Base-by-base conservation (phyloP, 2,329 filamentous ascomycete genomes). In the Fusarium paranaense region DNA sequence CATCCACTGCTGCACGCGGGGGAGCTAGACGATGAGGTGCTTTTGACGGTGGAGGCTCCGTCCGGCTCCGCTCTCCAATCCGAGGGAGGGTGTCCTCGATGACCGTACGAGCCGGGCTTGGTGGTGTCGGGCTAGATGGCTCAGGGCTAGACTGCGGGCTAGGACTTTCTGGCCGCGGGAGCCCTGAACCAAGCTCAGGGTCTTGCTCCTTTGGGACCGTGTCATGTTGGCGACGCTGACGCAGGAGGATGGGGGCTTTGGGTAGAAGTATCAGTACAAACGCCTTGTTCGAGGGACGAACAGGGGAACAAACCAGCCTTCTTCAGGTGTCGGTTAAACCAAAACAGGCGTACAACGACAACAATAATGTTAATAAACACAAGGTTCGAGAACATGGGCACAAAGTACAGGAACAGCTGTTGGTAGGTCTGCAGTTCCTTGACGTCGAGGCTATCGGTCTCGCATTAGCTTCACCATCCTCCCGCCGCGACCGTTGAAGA, bases 311-410 rank as follows among this genome's bases (percentile, higher is more conserved):
- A 57, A 82, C 81, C 84, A 6, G 83, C 74, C 40, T 81, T 76
- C 65, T 83, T 84, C 5, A 89, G 78, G 18, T 82, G 82, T 62
- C 85, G 85, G 50, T 84, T 80, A 72, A 89, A 89, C 85, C 86
- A 89, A 57, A 81, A 78, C 4, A 89, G 73, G 0, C 87, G 82
- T 1, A 86, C 83, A 14, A 86, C 74, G 5, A 89, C 85, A 6
- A 88, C 85, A 9, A 86, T 61, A 4, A 86, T 84, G 72, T 88
- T 88, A 74, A 89, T 80, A 71, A 88, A 87, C 1, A 83, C 83
- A 18, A 87, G 66, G 64, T 89, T 88, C 0, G 83, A 84, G 3
- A 89, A 66, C 9, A 87, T 82, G 1, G 87, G 86, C 20, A 87
- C 78, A 54, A 89, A 81, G 73, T 89, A 90, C 38, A 89, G 73